phyloP scores from a whole-genome alignment of 2,329 filamentous ascomycete genomes.

The Arthrobotrys musiformis region DNA sequence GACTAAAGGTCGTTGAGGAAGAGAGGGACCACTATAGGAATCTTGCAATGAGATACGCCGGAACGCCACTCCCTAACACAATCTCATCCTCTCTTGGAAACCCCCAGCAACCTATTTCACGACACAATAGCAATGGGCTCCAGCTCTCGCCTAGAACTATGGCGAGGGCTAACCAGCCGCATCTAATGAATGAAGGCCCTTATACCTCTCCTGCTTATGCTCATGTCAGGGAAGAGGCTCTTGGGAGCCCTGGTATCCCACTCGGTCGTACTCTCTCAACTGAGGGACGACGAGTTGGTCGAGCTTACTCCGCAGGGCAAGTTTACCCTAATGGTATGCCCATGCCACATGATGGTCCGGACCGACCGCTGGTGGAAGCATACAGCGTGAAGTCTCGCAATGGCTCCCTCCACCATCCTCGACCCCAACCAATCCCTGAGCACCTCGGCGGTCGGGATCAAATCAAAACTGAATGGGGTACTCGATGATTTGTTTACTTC shows the following conservation, averaged over 20 bases:
- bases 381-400: conserved; percentile 52
- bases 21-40: conserved; percentile 78
- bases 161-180: conserved; percentile 49
- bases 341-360: conserved; percentile 31
- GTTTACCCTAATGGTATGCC: conserved; percentile 50
- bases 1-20: conserved; percentile 68
- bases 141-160: conserved; percentile 52
- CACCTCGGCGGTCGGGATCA: conserved; percentile 43
- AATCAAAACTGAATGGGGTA: conserved; percentile 51
- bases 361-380: conserved; percentile 39
- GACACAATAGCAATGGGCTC: conserved; percentile 43
- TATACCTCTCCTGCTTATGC: conserved; percentile 54
- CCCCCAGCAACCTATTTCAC: conserved; percentile 3
- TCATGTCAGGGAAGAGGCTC: conserved; percentile 45
- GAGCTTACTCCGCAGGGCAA: conserved; percentile 50
- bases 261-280: conserved; percentile 41
- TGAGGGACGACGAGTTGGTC: conserved; percentile 41
- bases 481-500: conserved; percentile 27
- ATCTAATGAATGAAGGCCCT: conserved; percentile 50
- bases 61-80: conserved; percentile 47
- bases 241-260: conserved; percentile 44
- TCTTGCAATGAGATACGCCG: conserved; percentile 70
- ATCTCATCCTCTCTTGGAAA: conserved; percentile 37
- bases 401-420: conserved; percentile 47
- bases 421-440: conserved; percentile 44